phyloP scores from a whole-genome alignment of 2,329 filamentous ascomycete species.

The Chrysoporthe cubensis region DNA sequence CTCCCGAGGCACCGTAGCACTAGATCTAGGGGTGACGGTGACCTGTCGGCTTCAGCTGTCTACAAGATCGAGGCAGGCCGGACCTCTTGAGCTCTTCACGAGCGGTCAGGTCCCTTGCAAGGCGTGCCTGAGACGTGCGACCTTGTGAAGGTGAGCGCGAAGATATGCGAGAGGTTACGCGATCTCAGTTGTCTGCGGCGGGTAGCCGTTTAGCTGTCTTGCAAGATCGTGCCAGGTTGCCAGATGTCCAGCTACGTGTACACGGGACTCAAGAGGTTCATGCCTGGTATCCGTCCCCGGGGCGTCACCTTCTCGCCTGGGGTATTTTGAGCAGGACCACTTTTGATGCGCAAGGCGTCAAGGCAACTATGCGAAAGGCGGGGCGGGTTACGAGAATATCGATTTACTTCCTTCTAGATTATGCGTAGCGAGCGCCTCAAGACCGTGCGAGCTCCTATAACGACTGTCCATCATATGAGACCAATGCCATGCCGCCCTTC shows the following conservation, averaged over 20 bases:
- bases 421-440: slow-evolving; percentile 2
- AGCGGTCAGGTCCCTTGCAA: slow-evolving; percentile 16
- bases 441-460: background rate
- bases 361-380: background rate
- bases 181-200: slow-evolving; percentile 11
- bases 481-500: background rate
- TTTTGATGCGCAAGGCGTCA: background rate
- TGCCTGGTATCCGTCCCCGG: no score
- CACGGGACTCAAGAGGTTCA: background rate
- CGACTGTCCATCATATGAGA: background rate
- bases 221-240: slow-evolving; percentile 23
- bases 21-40: slow-evolving; percentile 3
- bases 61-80: background rate
- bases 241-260: background rate
- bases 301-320: background rate
- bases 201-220: slow-evolving; percentile 17
- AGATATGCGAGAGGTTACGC: slow-evolving; percentile 17
- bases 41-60: slow-evolving; percentile 9
- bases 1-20: slow-evolving; percentile 1
- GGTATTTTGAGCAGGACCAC: background rate
- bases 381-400: background rate
- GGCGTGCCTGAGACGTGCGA: slow-evolving; percentile 22
- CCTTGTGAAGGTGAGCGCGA: background rate
- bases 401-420: slow-evolving; percentile 3
- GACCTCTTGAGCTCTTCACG: background rate